A percentile compares a stretch with the other conserved stretches of the same genome.
phyloP scores from a whole-genome alignment of 2,329 filamentous ascomycete genomes.

The Lojkania enalia region DNA sequence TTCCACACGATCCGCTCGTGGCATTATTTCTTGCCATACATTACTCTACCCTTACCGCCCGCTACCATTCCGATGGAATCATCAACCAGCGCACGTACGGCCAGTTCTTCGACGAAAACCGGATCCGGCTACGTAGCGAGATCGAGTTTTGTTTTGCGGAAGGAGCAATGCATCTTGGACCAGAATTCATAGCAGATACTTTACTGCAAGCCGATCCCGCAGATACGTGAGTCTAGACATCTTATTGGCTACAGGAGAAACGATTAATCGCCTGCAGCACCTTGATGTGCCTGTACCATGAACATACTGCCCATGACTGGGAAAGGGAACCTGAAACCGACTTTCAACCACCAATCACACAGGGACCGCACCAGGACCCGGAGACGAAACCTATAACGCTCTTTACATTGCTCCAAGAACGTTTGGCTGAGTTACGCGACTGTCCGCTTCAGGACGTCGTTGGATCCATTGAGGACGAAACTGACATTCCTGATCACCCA shows the following conservation, averaged over 20 bases:
- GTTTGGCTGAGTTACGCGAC: slow-evolving; percentile 23
- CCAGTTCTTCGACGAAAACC: slow-evolving; percentile 33
- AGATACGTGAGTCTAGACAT: slow-evolving; percentile 12
- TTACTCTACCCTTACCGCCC: slow-evolving; percentile 31
- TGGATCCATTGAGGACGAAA: slow-evolving; percentile 20
- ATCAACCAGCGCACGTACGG: slow-evolving; percentile 38
- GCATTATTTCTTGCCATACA: slow-evolving; percentile 35
- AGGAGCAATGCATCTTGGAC: slow-evolving; percentile 28
- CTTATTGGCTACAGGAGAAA: no score
- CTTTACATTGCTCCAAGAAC: slow-evolving; percentile 32
- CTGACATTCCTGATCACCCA: slow-evolving; percentile 20
- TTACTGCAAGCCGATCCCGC: slow-evolving; percentile 18
- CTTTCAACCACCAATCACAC: slow-evolving; percentile 31
- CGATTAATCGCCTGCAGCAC: slow-evolving; percentile 8
- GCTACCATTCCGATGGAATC: slow-evolving; percentile 36
- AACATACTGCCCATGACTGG: slow-evolving; percentile 32
- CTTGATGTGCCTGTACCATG: slow-evolving; percentile 35
- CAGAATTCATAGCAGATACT: slow-evolving; percentile 28
- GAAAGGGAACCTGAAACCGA: slow-evolving; percentile 13
- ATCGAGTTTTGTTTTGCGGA: slow-evolving; percentile 37
- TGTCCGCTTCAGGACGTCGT: slow-evolving; percentile 28
- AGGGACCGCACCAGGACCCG: slow-evolving; percentile 27
- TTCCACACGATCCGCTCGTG: slow-evolving; percentile 27
- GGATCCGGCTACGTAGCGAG: slow-evolving; percentile 32
- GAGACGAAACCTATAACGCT: slow-evolving; percentile 16